These are phyloP conservation scores for Pleurotus cornucopiae DNA, from an alignment of 768 basidiomycete genomes.

Conservation along the genomic window DNA sequence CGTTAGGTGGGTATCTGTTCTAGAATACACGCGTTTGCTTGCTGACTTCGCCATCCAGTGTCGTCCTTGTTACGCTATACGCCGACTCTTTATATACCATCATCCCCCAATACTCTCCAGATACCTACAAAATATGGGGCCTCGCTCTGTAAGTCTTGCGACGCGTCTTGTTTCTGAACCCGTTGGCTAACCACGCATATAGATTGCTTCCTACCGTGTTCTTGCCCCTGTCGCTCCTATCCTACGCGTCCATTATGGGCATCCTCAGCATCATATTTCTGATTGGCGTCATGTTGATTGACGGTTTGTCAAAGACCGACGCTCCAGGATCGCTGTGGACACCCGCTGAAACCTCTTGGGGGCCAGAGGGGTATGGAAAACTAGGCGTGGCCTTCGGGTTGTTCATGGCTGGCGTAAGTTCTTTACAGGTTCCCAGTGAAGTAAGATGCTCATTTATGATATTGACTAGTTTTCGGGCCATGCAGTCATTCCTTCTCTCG, in stretches of 20 bases:
- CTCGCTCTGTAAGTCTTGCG: slow-evolving; percentile 55
- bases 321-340: slow-evolving; percentile 79
- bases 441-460: no score
- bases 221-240: slow-evolving; percentile 80
- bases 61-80: slow-evolving; percentile 84
- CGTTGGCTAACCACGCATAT: slow-evolving; percentile 1
- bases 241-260: slow-evolving; percentile 84
- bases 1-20: slow-evolving; percentile 47
- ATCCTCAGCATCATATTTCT: slow-evolving; percentile 76
- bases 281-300: slow-evolving; percentile 72
- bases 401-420: slow-evolving; percentile 83
- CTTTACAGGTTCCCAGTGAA: background rate
- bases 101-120: slow-evolving; percentile 59
- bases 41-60: slow-evolving; percentile 68
- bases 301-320: slow-evolving; percentile 70
- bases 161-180: slow-evolving; percentile 1
- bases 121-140: slow-evolving; percentile 73
- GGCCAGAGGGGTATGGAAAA: slow-evolving; percentile 46
- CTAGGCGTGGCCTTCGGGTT: slow-evolving; percentile 83
- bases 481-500: slow-evolving; percentile 86
- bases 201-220: slow-evolving; percentile 84
- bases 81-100: slow-evolving; percentile 82
- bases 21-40: background rate
- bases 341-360: slow-evolving; percentile 65
- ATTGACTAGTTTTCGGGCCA: slow-evolving; percentile 77